Base-by-base conservation (phyloP, 352 stramenopile genomes). In the Hyphochytrium catenoides region DNA sequence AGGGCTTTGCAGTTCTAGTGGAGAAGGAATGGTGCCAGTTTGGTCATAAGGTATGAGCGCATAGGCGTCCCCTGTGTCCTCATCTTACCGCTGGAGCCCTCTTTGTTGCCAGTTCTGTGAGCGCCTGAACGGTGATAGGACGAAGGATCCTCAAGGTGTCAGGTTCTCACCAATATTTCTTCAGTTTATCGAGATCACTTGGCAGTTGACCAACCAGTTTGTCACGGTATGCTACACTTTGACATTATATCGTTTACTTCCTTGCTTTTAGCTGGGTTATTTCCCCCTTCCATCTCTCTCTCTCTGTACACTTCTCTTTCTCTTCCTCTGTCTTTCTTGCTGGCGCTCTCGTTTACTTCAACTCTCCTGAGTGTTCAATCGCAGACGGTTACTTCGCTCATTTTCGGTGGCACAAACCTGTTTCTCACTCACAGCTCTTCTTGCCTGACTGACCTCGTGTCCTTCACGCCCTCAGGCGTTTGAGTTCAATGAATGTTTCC, bases 21-120 rank as follows among this genome's bases (percentile, higher is more conserved):
- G 71, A 86, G 36, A 86, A 86, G 29, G 68, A 86, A 34, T 86
- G 69, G 66, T 70, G 60, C 19, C 52, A 62, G 11, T 86, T 83
- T 53, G 71, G 71, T 0, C 69, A 83, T 50, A 81, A 83, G 22
- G 38, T 49, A 34, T 9, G 12, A 30, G 4, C 4, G 18, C 3
- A 12, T 24, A 34, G 30, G 26, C 15, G 2, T 15, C 11, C n/a
- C 12, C 14, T 7, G 7, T 22, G 7, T 14, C 32, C 36, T 14
- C 11, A 20, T 7, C 0, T 17, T 15, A n/a, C 26, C 22, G 18
- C 4, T 40, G 1, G 16, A 14, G 17, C 17, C 31, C 9, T 39
- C n/a, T 30, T 18, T 39, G 5, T 40, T 4, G 19, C 7, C 34
- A 43, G 42, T 79, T 75, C 48, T 42, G 52, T 1, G 69, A 81